Evolutionary conservation across 139 green algal genomes (phyloP).

Genomic region (Chlorella sp.): DNA sequence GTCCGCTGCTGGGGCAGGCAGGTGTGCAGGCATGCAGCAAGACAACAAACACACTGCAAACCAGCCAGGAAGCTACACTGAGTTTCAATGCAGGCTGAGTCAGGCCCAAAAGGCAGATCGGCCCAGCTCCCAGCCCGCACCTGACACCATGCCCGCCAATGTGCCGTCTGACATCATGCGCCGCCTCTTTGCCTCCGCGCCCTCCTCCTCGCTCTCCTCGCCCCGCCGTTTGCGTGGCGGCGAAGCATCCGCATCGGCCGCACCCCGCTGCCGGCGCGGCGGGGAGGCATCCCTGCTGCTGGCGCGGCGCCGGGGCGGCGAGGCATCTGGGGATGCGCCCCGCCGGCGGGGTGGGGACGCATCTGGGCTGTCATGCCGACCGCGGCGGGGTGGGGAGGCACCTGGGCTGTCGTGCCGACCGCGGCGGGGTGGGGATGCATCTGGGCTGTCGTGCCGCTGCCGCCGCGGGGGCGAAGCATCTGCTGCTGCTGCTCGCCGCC

Average conservation of each 20-base stretch:
- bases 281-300: conserved; percentile 45
- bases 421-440: conserved; percentile 39
- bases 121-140: conserved; percentile 20
- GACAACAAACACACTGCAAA: no score
- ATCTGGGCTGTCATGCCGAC: conserved; percentile 31
- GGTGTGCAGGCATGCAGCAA: no score
- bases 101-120: no score
- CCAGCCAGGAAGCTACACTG: no score
- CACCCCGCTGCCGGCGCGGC: conserved; percentile 29
- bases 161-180: conserved; percentile 72
- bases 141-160: conserved; percentile 66
- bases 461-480: conserved; percentile 50
- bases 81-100: no score
- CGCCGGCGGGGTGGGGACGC: conserved; percentile 42
- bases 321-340: conserved; percentile 39
- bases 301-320: conserved; percentile 22
- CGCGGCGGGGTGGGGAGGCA: conserved; percentile 36
- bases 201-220: conserved; percentile 7
- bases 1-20: no score
- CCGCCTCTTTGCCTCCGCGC: conserved; percentile 26
- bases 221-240: conserved; percentile 34
- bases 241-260: conserved; percentile 39
- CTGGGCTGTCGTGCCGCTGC: conserved; percentile 22
- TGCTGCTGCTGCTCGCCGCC: background rate
- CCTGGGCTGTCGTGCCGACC: conserved; percentile 38